phyloP scores from a whole-genome alignment of 306 rosid species.

The Prunus mira region DNA sequence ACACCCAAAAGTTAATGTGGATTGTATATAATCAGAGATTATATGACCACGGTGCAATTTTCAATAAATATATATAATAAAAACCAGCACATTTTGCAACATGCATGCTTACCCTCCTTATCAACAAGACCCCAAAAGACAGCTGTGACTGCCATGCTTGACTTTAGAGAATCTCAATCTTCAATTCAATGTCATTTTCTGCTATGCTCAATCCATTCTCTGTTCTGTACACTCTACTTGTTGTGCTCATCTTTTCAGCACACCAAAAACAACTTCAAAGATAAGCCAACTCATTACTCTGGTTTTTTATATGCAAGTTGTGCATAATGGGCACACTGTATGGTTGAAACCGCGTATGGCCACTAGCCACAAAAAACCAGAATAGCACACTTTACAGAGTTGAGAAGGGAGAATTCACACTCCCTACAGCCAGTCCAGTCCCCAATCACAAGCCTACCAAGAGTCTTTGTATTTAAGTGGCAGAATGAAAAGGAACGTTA shows the following conservation, averaged over 20 bases:
- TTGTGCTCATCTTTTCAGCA: neutral
- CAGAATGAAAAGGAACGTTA: no score
- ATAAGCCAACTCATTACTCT: neutral
- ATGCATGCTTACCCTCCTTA: neutral
- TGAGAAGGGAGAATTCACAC: no score
- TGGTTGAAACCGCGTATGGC: conserved; percentile 1
- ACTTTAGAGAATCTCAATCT: neutral
- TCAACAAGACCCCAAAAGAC: neutral
- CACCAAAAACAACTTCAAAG: neutral
- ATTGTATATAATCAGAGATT: no score
- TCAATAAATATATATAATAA: no score
- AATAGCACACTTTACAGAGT: no score
- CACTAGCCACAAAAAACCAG: no score
- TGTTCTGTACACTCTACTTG: neutral
- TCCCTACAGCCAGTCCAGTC: no score
- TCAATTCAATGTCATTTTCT: conserved; percentile 5
- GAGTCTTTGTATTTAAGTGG: no score
- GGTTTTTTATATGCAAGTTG: conserved; percentile 16
- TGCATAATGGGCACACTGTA: conserved; percentile 1
- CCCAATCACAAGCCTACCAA: no score
- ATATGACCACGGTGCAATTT: no score
- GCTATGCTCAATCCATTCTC: neutral
- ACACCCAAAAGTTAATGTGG: no score
- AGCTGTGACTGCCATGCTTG: no score
- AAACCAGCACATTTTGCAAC: neutral